A percentile compares a stretch with the other conserved stretches of the same genome.
Conservation (phyloP, 1,284 basidiomycete species). For the Bondarzewia mesenterica region DNA sequence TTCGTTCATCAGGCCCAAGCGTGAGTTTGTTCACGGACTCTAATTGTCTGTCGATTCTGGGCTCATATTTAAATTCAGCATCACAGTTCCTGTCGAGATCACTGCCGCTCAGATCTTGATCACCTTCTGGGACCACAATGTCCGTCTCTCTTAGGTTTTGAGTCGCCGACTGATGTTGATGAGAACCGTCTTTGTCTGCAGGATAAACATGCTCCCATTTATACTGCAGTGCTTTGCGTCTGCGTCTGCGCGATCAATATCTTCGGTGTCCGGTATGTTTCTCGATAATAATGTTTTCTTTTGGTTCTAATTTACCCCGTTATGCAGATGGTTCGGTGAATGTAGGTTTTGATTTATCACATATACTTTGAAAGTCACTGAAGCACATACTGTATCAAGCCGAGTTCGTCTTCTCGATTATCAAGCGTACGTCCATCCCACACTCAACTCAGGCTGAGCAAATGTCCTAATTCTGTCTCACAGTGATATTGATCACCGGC, state of each 20-base stretch:
- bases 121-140: constrained; percentile 69
- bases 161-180: not conserved
- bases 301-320: too few relatives aligned
- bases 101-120: constrained; percentile 69
- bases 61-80: constrained; percentile 16
- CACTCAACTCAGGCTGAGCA: not conserved
- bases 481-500: constrained; percentile 49
- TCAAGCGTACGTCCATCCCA: constrained; percentile 40
- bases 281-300: too few relatives aligned
- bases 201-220: constrained; percentile 45
- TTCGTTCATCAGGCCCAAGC: constrained; percentile 8
- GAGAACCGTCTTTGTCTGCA: constrained; percentile 19
- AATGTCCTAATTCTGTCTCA: not conserved
- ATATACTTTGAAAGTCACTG: too few relatives aligned
- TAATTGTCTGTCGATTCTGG: not conserved
- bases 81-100: constrained; percentile 68
- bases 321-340: constrained; percentile 52
- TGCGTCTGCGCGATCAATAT: constrained; percentile 65
- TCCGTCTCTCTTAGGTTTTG: constrained; percentile 19
- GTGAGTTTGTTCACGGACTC: constrained; percentile 8
- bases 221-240: constrained; percentile 57
- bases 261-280: constrained; percentile 54
- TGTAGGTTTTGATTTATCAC: constrained; percentile 24
- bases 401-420: constrained; percentile 56
- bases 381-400: constrained; percentile 24